These are phyloP conservation scores for Babesia caballi DNA, from an alignment of 169 alveolate genomes.

Conservation along the genomic window DNA sequence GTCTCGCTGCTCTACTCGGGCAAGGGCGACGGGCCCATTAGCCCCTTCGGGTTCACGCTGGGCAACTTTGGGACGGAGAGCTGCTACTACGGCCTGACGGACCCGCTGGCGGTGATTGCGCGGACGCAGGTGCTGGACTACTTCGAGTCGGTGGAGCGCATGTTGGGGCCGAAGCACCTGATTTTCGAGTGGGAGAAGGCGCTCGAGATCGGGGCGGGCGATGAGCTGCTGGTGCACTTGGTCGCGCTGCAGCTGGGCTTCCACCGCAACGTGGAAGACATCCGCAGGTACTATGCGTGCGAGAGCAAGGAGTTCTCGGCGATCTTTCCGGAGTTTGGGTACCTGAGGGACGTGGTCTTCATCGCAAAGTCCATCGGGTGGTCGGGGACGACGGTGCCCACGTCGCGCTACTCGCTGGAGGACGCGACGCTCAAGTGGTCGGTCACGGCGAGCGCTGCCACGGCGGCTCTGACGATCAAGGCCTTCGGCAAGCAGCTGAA, in stretches of 20 bases:
- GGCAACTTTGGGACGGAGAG: slow-evolving; percentile 64
- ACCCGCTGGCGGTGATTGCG: slow-evolving; percentile 64
- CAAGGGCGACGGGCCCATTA: slow-evolving; percentile 67
- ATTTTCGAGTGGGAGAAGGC: slow-evolving; percentile 53
- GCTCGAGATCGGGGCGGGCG: slow-evolving; percentile 51
- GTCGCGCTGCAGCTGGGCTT: slow-evolving; percentile 51
- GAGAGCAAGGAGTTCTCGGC: slow-evolving; percentile 45
- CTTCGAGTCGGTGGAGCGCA: slow-evolving; percentile 61
- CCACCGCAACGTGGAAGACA: slow-evolving; percentile 36
- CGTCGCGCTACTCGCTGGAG: slow-evolving; percentile 52
- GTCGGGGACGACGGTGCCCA: slow-evolving; percentile 32
- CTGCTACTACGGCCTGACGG: slow-evolving; percentile 66
- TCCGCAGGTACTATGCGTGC: slow-evolving; percentile 37
- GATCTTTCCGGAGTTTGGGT: slow-evolving; percentile 59
- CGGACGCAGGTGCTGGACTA: slow-evolving; percentile 69
- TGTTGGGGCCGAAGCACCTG: slow-evolving; percentile 36
- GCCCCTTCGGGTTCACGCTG: slow-evolving; percentile 63
- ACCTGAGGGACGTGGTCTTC: slow-evolving; percentile 57
- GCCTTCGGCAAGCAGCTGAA: slow-evolving; percentile 57
- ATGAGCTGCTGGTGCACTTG: slow-evolving; percentile 45
- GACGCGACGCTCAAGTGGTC: slow-evolving; percentile 59
- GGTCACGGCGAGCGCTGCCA: slow-evolving; percentile 15
- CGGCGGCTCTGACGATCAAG: slow-evolving; percentile 38
- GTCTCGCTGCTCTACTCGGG: slow-evolving; percentile 69
- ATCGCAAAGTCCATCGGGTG: slow-evolving; percentile 57